These are phyloP conservation scores for Candida qinlingensis DNA, from an alignment of 805 yeast genomes.

Conservation along the genomic window DNA sequence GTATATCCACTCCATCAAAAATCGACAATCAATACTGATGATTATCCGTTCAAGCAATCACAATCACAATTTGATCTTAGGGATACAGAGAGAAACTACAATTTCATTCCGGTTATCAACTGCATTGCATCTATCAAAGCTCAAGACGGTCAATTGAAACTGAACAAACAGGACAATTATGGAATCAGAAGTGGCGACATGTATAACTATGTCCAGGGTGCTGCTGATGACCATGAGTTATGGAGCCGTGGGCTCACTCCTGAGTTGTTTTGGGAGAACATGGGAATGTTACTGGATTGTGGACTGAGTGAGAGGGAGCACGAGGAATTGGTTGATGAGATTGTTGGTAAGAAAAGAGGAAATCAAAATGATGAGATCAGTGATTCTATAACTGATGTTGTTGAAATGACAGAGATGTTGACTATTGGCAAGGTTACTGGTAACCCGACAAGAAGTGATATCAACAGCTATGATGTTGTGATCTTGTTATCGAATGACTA, in stretches of 20 bases:
- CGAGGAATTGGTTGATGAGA: conserved; percentile 5
- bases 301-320: conserved; percentile 25
- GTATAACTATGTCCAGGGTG: conserved; percentile 77
- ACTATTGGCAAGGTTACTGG: conserved; percentile 21
- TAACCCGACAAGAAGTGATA: conserved; percentile 1
- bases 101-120: conserved; percentile 40
- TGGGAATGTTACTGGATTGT: conserved; percentile 24
- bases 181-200: conserved; percentile 24
- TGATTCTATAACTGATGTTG: conserved; percentile 8
- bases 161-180: conserved; percentile 13
- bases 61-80: conserved; percentile 31
- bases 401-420: conserved; percentile 13
- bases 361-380: background rate
- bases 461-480: conserved; percentile 3
- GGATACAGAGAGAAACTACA: conserved; percentile 6
- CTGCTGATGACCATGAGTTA: conserved; percentile 90
- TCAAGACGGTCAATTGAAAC: conserved; percentile 50
- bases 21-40: background rate
- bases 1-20: conserved; percentile 39
- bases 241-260: conserved; percentile 66
- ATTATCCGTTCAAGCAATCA: conserved; percentile 23
- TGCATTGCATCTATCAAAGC: conserved; percentile 60
- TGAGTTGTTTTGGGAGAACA: conserved; percentile 48
- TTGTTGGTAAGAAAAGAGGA: conserved; percentile 15
- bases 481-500: conserved; percentile 10